Evolutionary conservation across 2,329 filamentous ascomycete genomes (phyloP).

Genomic region (Ceratocystis eucalypticola): DNA sequence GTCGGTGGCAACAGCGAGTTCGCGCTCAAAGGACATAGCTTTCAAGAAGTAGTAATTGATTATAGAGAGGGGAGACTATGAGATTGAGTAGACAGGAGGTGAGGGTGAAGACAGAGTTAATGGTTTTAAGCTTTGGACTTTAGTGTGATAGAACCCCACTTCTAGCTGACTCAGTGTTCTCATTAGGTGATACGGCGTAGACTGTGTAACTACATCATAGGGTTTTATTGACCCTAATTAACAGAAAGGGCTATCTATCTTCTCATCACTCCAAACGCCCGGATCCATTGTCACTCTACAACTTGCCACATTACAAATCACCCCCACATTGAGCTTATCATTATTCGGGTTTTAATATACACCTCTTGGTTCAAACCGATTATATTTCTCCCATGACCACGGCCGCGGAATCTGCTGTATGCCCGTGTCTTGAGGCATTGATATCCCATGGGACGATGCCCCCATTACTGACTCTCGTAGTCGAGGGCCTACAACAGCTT

Average conservation of each 20-base stretch:
- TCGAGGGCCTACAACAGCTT: constrained; percentile 27
- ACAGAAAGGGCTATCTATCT: no score
- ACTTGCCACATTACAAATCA: neutral
- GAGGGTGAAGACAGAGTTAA: neutral
- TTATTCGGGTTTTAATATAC: no score
- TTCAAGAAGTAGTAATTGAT: neutral
- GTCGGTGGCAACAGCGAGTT: constrained; percentile 32
- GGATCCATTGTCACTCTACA: neutral
- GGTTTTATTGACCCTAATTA: no score
- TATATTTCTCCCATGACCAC: constrained; percentile 48
- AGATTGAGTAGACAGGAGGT: neutral
- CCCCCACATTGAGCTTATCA: no score
- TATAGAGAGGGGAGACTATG: neutral
- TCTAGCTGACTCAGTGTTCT: neutral
- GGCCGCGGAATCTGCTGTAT: constrained; percentile 72
- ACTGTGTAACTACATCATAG: no score
- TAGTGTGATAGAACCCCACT: neutral
- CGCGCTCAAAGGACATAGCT: constrained; percentile 27
- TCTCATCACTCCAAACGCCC: no score
- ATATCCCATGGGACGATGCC: constrained; percentile 69
- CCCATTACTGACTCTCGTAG: constrained; percentile 68
- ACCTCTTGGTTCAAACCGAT: no score
- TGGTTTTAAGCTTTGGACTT: neutral
- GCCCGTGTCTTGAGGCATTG: constrained; percentile 60
- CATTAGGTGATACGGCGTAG: neutral